phyloP scores from a whole-genome alignment of 2,329 filamentous ascomycete genomes.

The Cercospora janseana region DNA sequence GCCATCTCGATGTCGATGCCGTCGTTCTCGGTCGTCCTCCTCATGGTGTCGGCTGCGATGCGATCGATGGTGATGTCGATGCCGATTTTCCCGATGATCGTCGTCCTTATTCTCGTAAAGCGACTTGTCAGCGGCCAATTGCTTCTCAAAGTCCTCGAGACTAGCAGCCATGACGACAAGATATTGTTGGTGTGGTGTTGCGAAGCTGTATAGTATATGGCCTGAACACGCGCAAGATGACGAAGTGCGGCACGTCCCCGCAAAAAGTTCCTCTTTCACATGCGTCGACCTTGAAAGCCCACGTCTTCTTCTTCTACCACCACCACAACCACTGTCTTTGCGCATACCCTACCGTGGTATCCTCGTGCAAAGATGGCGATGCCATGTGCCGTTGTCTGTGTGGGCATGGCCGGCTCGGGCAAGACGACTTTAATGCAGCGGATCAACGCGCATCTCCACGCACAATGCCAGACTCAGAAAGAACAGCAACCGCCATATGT shows the following conservation, averaged over 20 bases:
- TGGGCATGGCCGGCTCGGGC: slow-evolving; percentile 97
- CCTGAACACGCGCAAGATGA: neutral
- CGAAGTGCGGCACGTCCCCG: slow-evolving; percentile 4
- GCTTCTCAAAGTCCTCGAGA: slow-evolving; percentile 73
- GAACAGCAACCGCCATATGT: slow-evolving; percentile 84
- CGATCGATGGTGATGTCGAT: slow-evolving; percentile 41
- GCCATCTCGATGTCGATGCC: slow-evolving; percentile 40
- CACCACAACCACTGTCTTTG: neutral
- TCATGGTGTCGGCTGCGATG: slow-evolving; percentile 42
- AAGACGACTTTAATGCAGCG: slow-evolving; percentile 99
- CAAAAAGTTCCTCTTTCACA: slow-evolving; percentile 14
- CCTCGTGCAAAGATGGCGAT: slow-evolving; percentile 34
- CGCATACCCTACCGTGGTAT: no score
- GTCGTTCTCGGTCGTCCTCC: slow-evolving; percentile 50
- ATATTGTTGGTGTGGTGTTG: neutral
- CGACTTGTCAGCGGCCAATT: slow-evolving; percentile 63
- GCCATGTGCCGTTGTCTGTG: slow-evolving; percentile 82
- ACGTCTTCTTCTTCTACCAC: neutral
- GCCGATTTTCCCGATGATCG: slow-evolving; percentile 51
- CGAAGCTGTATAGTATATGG: neutral
- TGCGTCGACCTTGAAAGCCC: slow-evolving; percentile 5
- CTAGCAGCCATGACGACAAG: slow-evolving; percentile 47
- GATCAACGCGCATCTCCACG: slow-evolving; percentile 89
- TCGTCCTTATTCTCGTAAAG: slow-evolving; percentile 57
- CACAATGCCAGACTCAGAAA: slow-evolving; percentile 33